phyloP scores from a whole-genome alignment of 31 red algal genomes.

The Endocladia muricata region DNA sequence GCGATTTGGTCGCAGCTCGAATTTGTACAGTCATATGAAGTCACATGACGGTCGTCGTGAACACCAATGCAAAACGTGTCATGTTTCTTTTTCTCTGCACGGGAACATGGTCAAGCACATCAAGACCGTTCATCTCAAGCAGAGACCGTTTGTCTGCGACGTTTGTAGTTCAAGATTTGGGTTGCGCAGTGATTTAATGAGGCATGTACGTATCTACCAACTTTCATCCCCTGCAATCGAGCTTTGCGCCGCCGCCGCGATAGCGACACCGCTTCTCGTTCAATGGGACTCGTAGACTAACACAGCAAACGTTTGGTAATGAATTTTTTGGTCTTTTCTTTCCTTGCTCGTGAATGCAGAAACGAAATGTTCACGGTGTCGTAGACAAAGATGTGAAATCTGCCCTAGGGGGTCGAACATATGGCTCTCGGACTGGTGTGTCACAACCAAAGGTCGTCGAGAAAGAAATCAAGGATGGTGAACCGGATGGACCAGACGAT shows the following conservation, averaged over 20 bases:
- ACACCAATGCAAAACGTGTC: slow-evolving; percentile 58
- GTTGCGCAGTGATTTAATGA: slow-evolving; percentile 41
- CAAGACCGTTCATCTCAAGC: slow-evolving; percentile 65
- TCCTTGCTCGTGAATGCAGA: background rate
- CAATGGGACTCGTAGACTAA: background rate
- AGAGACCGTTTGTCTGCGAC: slow-evolving; percentile 57
- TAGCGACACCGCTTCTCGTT: background rate
- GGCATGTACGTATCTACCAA: slow-evolving; percentile 31
- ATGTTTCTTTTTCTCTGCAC: slow-evolving; percentile 41
- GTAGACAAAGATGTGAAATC: background rate
- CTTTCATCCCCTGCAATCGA: background rate
- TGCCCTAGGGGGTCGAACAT: background rate
- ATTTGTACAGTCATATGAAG: slow-evolving; percentile 67
- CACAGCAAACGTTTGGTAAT: background rate
- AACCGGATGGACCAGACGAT: background rate
- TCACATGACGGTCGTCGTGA: slow-evolving; percentile 46
- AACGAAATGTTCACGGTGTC: background rate
- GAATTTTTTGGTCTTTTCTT: background rate
- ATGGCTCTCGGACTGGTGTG: background rate
- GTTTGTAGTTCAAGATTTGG: slow-evolving; percentile 59
- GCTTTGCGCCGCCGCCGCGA: background rate
- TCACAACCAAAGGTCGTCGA: background rate
- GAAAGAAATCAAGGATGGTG: background rate
- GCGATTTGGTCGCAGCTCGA: slow-evolving; percentile 52
- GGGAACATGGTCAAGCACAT: slow-evolving; percentile 73